Percentiles rank a stretch among this genome's conserved stretches.
phyloP scores from a whole-genome alignment of 768 basidiomycete species.

The Mycena galopus region DNA sequence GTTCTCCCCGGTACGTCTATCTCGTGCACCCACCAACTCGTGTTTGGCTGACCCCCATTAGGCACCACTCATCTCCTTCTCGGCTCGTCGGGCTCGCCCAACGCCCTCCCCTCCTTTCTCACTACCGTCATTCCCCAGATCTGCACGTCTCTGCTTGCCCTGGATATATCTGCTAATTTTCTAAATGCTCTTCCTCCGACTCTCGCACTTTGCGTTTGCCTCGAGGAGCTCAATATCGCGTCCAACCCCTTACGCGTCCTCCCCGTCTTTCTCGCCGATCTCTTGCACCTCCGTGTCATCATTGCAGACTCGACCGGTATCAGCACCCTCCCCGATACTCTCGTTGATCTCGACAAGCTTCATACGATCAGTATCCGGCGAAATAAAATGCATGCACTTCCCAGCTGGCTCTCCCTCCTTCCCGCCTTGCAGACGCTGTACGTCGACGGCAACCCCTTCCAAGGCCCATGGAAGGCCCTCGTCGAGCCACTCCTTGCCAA shows the following conservation, averaged over 20 bases:
- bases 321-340: conserved; percentile 77
- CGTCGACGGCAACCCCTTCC: conserved; percentile 97
- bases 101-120: conserved; percentile 83
- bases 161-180: conserved; percentile 94
- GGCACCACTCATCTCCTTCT: conserved; percentile 96
- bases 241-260: conserved; percentile 92
- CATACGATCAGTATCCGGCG: conserved; percentile 91
- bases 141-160: conserved; percentile 82
- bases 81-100: conserved; percentile 83
- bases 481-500: conserved; percentile 86
- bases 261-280: conserved; percentile 87
- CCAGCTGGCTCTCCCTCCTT: conserved; percentile 96
- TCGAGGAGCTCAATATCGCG: conserved; percentile 95
- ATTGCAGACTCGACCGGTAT: conserved; percentile 95
- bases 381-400: conserved; percentile 90
- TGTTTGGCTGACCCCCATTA: conserved; percentile 47
- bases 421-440: conserved; percentile 86
- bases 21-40: conserved; percentile 1
- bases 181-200: conserved; percentile 86
- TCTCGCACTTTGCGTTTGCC: conserved; percentile 80
- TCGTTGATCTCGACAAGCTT: conserved; percentile 80
- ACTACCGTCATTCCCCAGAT: conserved; percentile 79
- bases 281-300: conserved; percentile 85
- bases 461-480: conserved; percentile 91
- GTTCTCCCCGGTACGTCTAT: conserved; percentile 83